These are phyloP conservation scores for Pedinophyceae sp. DNA, from an alignment of 139 green algal genomes.

Conservation along the genomic window DNA sequence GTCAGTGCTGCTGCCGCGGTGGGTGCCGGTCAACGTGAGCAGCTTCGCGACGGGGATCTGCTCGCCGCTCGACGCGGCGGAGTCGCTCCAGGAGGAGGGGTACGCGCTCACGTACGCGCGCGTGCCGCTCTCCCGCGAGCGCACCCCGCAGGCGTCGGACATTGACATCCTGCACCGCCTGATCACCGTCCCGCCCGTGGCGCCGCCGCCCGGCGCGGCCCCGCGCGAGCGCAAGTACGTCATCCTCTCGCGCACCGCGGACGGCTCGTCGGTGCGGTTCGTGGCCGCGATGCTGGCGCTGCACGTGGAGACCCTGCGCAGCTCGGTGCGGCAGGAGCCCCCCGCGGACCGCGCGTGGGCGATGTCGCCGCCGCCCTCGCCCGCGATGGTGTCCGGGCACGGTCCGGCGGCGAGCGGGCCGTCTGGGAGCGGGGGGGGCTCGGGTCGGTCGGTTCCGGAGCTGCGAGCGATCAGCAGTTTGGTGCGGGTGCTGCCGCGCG, in stretches of 20 bases:
- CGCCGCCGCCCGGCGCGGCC: too few relatives aligned
- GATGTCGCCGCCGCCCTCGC: background rate
- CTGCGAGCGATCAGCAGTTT: slow-evolving; percentile 54
- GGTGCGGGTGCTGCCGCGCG: slow-evolving; percentile 46
- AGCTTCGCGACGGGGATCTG: slow-evolving; percentile 7
- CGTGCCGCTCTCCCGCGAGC: slow-evolving; percentile 68
- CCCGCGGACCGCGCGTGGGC: background rate
- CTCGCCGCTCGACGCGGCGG: slow-evolving; percentile 31
- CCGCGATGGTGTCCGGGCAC: background rate
- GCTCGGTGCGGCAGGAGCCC: slow-evolving; percentile 8
- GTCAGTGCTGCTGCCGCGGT: too few relatives aligned
- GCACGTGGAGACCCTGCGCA: slow-evolving; percentile 18
- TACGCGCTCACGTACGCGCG: slow-evolving; percentile 49
- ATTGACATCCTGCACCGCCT: slow-evolving; percentile 45
- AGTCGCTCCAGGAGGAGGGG: slow-evolving; percentile 34
- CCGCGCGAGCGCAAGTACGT: slow-evolving; percentile 27
- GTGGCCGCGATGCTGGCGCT: slow-evolving; percentile 23
- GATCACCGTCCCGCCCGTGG: too few relatives aligned
- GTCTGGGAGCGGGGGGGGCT: background rate
- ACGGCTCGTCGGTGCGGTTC: slow-evolving; percentile 46
- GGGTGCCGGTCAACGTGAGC: background rate
- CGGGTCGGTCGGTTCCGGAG: slow-evolving; percentile 37
- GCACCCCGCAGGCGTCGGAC: slow-evolving; percentile 58
- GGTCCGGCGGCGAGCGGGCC: slow-evolving; percentile 1
- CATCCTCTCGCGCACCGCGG: slow-evolving; percentile 50